phyloP scores from a whole-genome alignment of 2,329 filamentous ascomycete genomes.

The Ophiostoma tasmaniense region DNA sequence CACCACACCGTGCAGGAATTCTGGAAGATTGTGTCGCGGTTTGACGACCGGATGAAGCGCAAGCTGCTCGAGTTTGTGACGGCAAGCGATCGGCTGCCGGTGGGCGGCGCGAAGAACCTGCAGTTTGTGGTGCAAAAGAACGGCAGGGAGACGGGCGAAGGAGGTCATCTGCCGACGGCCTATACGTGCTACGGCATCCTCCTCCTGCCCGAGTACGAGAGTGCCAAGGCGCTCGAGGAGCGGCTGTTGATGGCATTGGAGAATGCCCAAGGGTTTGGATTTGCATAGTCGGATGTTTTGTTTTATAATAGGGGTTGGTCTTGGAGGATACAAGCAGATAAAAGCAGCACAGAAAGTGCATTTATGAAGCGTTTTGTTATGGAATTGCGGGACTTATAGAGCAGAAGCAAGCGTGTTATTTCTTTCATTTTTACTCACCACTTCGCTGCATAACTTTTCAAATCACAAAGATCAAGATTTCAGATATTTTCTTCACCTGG shows the following conservation, averaged over 20 bases:
- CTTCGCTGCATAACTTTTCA: constrained; percentile 2
- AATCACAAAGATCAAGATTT: background rate
- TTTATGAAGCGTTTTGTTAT: background rate
- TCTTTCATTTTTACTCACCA: constrained; percentile 1
- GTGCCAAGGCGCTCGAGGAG: constrained; percentile 58
- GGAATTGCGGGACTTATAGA: background rate
- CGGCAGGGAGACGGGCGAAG: constrained; percentile 49
- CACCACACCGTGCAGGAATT: constrained; percentile 69
- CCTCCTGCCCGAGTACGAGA: constrained; percentile 72
- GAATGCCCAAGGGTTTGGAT: constrained; percentile 84
- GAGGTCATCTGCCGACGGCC: constrained; percentile 65
- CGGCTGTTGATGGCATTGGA: constrained; percentile 79
- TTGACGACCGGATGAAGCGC: constrained; percentile 59
- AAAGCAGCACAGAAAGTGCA: background rate
- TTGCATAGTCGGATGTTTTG: constrained; percentile 44
- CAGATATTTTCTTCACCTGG: background rate
- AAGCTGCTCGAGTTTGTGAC: constrained; percentile 89
- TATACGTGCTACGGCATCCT: constrained; percentile 91
- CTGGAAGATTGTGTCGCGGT: constrained; percentile 69
- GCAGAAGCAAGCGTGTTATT: background rate
- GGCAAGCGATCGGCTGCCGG: constrained; percentile 80
- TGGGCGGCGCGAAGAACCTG: constrained; percentile 73
- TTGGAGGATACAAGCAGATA: background rate
- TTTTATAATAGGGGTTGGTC: background rate
- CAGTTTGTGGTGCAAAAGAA: constrained; percentile 78